phyloP scores from a whole-genome alignment of 768 basidiomycete species.

The Neoboletus brunneissimus region DNA sequence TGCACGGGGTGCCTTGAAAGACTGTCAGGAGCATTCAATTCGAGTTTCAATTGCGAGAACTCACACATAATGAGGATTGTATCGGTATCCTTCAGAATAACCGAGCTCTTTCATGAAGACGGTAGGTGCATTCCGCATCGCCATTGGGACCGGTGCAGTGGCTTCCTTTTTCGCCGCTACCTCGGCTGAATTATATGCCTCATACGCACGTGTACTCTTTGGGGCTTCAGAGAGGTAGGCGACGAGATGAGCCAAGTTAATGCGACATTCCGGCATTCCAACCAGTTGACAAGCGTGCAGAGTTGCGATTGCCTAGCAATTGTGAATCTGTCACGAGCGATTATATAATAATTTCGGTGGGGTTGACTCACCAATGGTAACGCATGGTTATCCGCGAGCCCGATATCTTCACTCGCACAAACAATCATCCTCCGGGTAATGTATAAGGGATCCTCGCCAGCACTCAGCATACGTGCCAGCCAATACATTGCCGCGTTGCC shows the following conservation, averaged over 20 bases:
- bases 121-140: constrained; percentile 78
- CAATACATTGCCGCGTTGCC: constrained; percentile 82
- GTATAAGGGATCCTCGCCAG: constrained; percentile 79
- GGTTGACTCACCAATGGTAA: constrained; percentile 57
- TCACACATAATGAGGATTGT: constrained; percentile 57
- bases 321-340: neutral
- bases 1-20: constrained; percentile 57
- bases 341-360: constrained; percentile 7
- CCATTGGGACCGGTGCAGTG: constrained; percentile 62
- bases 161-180: constrained; percentile 52
- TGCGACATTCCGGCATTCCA: constrained; percentile 83
- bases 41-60: constrained; percentile 14
- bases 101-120: constrained; percentile 64
- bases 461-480: constrained; percentile 79
- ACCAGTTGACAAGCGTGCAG: constrained; percentile 63
- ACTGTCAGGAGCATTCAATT: neutral
- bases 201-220: constrained; percentile 78
- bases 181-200: constrained; percentile 71
- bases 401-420: constrained; percentile 84
- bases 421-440: constrained; percentile 73
- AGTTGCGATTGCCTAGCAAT: constrained; percentile 53
- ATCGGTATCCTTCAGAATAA: constrained; percentile 62
- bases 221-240: constrained; percentile 79
- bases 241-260: constrained; percentile 74
- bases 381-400: constrained; percentile 74